A percentile compares a stretch with the other conserved stretches of the same genome.
These are phyloP conservation scores for Trifolium repens DNA, from an alignment of 306 rosid species.

Conservation along the genomic window DNA sequence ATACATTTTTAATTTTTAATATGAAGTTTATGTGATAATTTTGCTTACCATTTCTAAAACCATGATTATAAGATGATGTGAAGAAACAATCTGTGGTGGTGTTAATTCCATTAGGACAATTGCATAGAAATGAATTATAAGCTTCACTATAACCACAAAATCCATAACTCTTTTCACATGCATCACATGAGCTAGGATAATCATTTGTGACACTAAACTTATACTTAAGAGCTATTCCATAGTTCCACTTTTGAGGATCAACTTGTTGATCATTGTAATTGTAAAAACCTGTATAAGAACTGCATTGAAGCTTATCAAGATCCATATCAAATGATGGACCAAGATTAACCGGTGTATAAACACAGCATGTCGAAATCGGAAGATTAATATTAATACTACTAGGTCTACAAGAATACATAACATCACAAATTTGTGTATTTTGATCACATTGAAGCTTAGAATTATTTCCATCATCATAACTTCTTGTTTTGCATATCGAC, in stretches of 20 bases:
- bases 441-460: conserved; percentile 68
- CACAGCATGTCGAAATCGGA: conserved; percentile 77
- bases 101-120: conserved; percentile 79
- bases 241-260: conserved; percentile 83
- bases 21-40: not conserved
- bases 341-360: conserved; percentile 78
- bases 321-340: conserved; percentile 88
- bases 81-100: conserved; percentile 70
- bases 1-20: too few relatives aligned
- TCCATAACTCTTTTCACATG: conserved; percentile 73
- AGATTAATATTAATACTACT: conserved; percentile 59
- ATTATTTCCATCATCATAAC: conserved; percentile 44
- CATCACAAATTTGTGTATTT: conserved; percentile 66
- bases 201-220: conserved; percentile 78
- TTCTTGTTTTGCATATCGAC: conserved; percentile 49
- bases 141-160: conserved; percentile 61
- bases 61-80: conserved; percentile 50
- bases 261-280: conserved; percentile 66
- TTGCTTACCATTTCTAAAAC: conserved; percentile 57
- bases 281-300: conserved; percentile 81
- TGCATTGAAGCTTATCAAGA: conserved; percentile 74
- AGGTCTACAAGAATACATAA: conserved; percentile 66
- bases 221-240: conserved; percentile 78
- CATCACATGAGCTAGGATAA: conserved; percentile 65
- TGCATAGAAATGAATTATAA: conserved; percentile 66